phyloP scores from a whole-genome alignment of 2,329 filamentous ascomycete species.

The Penicillium sp. region DNA sequence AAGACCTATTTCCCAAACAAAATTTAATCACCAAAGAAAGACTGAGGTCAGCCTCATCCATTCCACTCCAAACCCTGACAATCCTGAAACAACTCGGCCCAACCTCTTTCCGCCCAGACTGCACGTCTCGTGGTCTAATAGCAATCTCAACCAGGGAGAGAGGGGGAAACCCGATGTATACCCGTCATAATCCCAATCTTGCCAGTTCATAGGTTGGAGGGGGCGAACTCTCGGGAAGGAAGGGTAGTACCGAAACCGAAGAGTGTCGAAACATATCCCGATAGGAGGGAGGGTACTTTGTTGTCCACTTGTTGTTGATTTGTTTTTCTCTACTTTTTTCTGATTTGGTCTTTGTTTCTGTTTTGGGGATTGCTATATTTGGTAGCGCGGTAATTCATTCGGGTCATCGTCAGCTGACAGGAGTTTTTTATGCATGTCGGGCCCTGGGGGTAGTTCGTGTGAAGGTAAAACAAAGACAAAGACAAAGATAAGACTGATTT shows the following conservation, averaged over 20 bases:
- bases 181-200: constrained; percentile 26
- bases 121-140: constrained; percentile 7
- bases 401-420: constrained; percentile 14
- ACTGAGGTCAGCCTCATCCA: constrained; percentile 17
- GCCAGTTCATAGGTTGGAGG: background rate
- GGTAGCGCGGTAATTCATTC: background rate
- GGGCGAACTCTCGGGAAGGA: constrained; percentile 15
- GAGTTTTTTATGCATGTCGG: constrained; percentile 3
- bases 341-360: background rate
- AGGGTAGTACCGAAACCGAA: constrained; percentile 16
- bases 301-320: background rate
- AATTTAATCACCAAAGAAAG: background rate
- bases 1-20: background rate
- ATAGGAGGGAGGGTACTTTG: background rate
- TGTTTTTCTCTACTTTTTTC: background rate
- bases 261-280: background rate
- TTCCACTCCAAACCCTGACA: background rate
- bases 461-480: background rate
- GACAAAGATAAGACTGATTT: background rate
- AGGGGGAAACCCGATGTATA: background rate
- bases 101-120: constrained; percentile 2
- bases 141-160: constrained; percentile 20
- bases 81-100: constrained; percentile 4
- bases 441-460: constrained; percentile 1
- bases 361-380: constrained; percentile 1